A percentile compares a stretch with the other conserved stretches of the same genome.
phyloP scores from a whole-genome alignment of 108 stramenopile genomes.

The Skeletonema costatum region DNA sequence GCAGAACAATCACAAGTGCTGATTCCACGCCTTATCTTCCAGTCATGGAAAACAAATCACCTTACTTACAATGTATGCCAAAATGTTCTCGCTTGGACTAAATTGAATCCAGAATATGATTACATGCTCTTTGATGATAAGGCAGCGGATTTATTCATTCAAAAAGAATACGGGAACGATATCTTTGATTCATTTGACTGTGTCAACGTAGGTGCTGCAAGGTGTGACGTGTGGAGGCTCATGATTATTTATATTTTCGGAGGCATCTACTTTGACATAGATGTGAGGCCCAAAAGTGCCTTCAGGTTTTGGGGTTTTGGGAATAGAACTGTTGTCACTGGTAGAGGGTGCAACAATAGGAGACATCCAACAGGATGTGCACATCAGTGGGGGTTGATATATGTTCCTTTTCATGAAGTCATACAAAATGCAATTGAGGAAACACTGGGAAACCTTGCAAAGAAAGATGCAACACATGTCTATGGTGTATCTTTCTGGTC shows the following conservation, averaged over 20 bases:
- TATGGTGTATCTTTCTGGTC: slow-evolving; percentile 2
- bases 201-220: slow-evolving; percentile 25
- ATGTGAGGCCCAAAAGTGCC: slow-evolving; percentile 14
- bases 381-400: slow-evolving; percentile 14
- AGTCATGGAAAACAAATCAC: no score
- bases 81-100: background rate
- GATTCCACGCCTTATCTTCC: no score
- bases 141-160: background rate
- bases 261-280: slow-evolving; percentile 33
- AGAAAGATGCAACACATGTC: background rate
- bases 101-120: slow-evolving; percentile 10
- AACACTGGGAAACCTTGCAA: slow-evolving; percentile 2
- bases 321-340: background rate
- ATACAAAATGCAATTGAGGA: background rate
- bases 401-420: background rate
- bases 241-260: slow-evolving; percentile 24
- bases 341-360: background rate
- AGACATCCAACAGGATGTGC: background rate
- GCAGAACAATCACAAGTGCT: no score
- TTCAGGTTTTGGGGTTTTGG: slow-evolving; percentile 4
- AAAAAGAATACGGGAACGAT: background rate
- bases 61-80: background rate
- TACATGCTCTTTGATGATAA: slow-evolving; percentile 3
- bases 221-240: slow-evolving; percentile 34
- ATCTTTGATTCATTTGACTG: background rate